Evolutionary conservation across 1,284 basidiomycete species (phyloP).

Genomic region (Hymenochaete sp.): DNA sequence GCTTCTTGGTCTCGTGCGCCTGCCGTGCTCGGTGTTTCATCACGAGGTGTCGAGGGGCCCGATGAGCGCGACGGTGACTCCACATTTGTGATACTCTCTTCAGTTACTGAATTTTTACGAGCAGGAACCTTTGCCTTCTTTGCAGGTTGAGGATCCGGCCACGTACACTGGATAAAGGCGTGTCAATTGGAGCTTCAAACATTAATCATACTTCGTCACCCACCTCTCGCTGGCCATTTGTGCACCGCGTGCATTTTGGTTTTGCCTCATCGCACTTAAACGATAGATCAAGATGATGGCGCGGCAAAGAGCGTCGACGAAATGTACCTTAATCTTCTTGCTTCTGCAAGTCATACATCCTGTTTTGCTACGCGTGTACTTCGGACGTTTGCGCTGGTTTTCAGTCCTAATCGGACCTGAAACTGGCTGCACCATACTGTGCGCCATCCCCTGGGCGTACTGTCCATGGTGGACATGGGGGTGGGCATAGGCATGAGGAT

Average conservation of each 20-base stretch:
- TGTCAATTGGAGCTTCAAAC: slow-evolving; percentile 11
- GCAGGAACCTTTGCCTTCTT: slow-evolving; percentile 44
- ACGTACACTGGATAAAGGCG: slow-evolving; percentile 51
- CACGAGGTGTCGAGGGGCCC: slow-evolving; percentile 14
- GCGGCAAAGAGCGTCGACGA: slow-evolving; percentile 14
- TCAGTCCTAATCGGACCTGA: no score
- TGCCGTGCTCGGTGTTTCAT: slow-evolving; percentile 12
- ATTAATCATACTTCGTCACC: slow-evolving; percentile 21
- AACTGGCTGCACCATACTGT: slow-evolving; percentile 41
- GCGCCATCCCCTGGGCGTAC: slow-evolving; percentile 40
- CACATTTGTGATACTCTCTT: slow-evolving; percentile 8
- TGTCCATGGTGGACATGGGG: slow-evolving; percentile 22
- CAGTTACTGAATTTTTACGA: slow-evolving; percentile 16
- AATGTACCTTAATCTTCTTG: slow-evolving; percentile 74
- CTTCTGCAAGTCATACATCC: slow-evolving; percentile 76
- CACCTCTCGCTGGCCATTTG: slow-evolving; percentile 71
- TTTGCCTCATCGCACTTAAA: slow-evolving; percentile 73
- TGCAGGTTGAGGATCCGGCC: slow-evolving; percentile 64
- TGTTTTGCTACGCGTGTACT: slow-evolving; percentile 80
- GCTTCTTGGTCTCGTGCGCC: slow-evolving; percentile 7
- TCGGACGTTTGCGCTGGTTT: slow-evolving; percentile 74
- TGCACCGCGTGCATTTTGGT: slow-evolving; percentile 70
- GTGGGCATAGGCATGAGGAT: slow-evolving; percentile 7
- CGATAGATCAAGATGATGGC: slow-evolving; percentile 11
- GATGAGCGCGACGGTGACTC: slow-evolving; percentile 17